phyloP scores from a whole-genome alignment of 1,284 basidiomycete genomes.

The Naganishia sp. region DNA sequence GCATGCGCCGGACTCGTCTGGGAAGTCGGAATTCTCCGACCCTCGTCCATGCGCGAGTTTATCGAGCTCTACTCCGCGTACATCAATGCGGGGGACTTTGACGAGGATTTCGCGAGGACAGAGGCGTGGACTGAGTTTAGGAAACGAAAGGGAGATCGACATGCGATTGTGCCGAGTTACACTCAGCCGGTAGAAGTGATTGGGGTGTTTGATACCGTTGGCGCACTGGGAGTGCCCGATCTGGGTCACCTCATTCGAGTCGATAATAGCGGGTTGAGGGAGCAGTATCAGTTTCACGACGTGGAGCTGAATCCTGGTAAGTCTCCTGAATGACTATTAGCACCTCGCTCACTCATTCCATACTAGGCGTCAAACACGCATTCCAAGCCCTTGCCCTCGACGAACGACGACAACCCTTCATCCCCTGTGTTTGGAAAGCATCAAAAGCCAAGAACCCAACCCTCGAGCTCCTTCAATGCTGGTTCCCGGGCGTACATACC shows the following conservation, averaged over 20 bases:
- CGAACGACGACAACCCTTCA: constrained; percentile 41
- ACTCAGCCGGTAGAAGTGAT: constrained; percentile 17
- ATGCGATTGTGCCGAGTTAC: constrained; percentile 14
- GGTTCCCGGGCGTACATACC: constrained; percentile 30
- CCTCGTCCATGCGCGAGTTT: constrained; percentile 10
- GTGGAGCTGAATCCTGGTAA: constrained; percentile 28
- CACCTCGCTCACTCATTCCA: constrained; percentile 32
- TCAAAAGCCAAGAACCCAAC: constrained; percentile 6
- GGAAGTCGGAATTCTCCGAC: constrained; percentile 34
- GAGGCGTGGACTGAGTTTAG: constrained; percentile 14
- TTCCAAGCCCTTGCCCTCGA: constrained; percentile 49
- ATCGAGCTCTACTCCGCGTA: constrained; percentile 20
- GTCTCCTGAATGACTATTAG: background rate
- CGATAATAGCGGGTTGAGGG: constrained; percentile 7
- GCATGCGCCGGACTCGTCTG: constrained; percentile 52
- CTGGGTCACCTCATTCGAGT: constrained; percentile 19
- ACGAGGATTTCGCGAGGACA: constrained; percentile 5
- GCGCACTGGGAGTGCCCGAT: constrained; percentile 25
- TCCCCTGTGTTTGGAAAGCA: constrained; percentile 25
- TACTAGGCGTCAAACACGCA: constrained; percentile 41
- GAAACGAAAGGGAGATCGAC: background rate
- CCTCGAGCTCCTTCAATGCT: constrained; percentile 23
- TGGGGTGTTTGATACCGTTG: constrained; percentile 29
- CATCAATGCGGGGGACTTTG: constrained; percentile 11
- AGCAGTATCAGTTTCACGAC: constrained; percentile 28